Percentiles rank a stretch among this genome's conserved stretches.
These are phyloP conservation scores for Cucurbita argyrosperma DNA, from an alignment of 306 rosid species.

Conservation along the genomic window DNA sequence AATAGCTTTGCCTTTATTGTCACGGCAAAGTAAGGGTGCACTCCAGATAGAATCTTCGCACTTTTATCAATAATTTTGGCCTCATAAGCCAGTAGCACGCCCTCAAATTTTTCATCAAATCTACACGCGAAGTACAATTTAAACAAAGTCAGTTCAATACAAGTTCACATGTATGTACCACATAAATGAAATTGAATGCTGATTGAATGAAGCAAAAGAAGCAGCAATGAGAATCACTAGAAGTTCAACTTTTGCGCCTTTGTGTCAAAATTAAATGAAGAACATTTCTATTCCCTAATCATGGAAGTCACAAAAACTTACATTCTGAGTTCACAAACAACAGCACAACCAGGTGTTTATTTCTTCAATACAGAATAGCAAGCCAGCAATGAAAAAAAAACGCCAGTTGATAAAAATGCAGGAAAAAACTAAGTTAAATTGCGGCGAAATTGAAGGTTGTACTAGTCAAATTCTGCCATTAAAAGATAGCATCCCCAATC, in stretches of 20 bases:
- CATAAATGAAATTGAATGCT: background rate
- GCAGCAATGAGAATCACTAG: background rate
- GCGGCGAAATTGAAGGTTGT: background rate
- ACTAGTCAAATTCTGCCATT: background rate
- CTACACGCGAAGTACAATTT: slow-evolving; percentile 20
- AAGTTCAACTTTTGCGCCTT: background rate
- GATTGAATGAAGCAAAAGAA: background rate
- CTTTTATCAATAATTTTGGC: slow-evolving; percentile 28
- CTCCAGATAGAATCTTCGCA: slow-evolving; percentile 32
- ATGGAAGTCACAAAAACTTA: background rate
- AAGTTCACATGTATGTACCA: background rate
- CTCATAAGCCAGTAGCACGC: slow-evolving; percentile 65
- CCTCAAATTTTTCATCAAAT: slow-evolving; percentile 52
- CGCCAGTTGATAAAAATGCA: background rate
- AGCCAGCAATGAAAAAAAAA: background rate
- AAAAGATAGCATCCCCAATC: background rate
- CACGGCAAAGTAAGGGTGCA: slow-evolving; percentile 53
- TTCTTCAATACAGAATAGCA: background rate
- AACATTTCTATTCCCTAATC: background rate
- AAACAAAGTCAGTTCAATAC: background rate
- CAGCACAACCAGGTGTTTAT: background rate
- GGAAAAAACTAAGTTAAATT: background rate
- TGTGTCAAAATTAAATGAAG: background rate
- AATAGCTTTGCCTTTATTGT: slow-evolving; percentile 36
- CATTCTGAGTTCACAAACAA: background rate